phyloP scores from a whole-genome alignment of 2,329 filamentous ascomycete genomes.

The Aspergillus pseudonomiae region DNA sequence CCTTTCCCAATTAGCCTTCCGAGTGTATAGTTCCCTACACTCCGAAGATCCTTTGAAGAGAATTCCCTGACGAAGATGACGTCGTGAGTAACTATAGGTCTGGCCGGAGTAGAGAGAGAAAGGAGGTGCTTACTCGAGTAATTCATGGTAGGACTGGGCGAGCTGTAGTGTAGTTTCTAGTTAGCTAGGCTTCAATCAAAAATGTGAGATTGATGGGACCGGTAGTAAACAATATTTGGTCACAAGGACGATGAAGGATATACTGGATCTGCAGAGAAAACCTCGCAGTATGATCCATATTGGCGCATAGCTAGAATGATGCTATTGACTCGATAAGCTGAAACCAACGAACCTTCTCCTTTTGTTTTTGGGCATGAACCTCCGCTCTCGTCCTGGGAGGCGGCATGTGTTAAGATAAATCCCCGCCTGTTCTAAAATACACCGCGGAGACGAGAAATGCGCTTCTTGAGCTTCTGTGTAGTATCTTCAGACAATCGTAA shows the following conservation, averaged over 20 bases:
- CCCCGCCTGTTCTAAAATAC: slow-evolving; percentile 27
- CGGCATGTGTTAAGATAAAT: slow-evolving; percentile 46
- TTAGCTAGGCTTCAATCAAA: slow-evolving; percentile 3
- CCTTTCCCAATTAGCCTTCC: slow-evolving; percentile 94
- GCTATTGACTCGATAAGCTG: not conserved
- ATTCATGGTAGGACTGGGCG: slow-evolving; percentile 92
- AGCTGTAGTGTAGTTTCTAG: slow-evolving; percentile 62
- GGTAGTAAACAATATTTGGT: not conserved
- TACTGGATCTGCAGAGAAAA: not conserved
- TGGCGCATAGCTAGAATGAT: not conserved
- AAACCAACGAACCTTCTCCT: slow-evolving; percentile 56
- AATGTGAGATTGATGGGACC: not conserved
- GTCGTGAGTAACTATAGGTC: slow-evolving; percentile 2
- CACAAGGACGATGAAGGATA: not conserved
- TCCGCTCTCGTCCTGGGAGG: slow-evolving; percentile 49
- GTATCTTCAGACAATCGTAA: slow-evolving; percentile 17
- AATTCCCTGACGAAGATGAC: slow-evolving; percentile 70
- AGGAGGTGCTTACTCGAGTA: slow-evolving; percentile 74
- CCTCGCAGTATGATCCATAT: not conserved
- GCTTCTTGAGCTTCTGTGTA: slow-evolving; percentile 18
- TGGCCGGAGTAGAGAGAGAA: not conserved
- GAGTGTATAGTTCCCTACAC: slow-evolving; percentile 91
- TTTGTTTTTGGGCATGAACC: slow-evolving; percentile 61
- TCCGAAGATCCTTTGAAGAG: slow-evolving; percentile 83
- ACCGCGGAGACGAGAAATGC: slow-evolving; percentile 26